Percentiles rank a stretch among this genome's conserved stretches.
These are phyloP conservation scores for Pythium scleroteichum DNA, from an alignment of 352 stramenopile genomes.

Conservation along the genomic window DNA sequence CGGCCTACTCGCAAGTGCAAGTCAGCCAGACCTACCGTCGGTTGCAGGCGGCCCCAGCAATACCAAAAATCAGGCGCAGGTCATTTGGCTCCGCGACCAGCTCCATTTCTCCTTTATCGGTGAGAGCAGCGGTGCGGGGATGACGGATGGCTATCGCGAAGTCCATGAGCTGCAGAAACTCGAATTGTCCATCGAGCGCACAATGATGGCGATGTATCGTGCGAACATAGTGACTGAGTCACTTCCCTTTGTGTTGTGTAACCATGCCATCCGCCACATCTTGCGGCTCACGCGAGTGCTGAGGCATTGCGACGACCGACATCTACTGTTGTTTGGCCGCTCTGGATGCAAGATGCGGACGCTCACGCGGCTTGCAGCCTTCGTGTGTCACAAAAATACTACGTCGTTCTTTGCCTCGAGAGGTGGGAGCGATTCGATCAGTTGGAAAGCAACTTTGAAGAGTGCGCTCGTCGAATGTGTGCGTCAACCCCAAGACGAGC, in stretches of 20 bases:
- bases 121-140: conserved; percentile 37
- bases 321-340: conserved; percentile 49
- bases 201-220: conserved; percentile 57
- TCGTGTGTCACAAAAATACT: conserved; percentile 47
- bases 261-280: conserved; percentile 55
- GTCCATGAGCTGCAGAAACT: conserved; percentile 54
- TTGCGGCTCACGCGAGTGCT: conserved; percentile 53
- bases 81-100: conserved; percentile 46
- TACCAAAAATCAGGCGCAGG: conserved; percentile 8
- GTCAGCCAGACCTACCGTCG: neutral
- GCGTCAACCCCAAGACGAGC: conserved; percentile 31
- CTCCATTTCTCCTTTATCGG: conserved; percentile 60
- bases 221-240: conserved; percentile 31
- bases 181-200: conserved; percentile 52
- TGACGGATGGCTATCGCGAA: conserved; percentile 58
- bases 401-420: conserved; percentile 32
- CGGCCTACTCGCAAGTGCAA: conserved; percentile 30
- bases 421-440: neutral
- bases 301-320: conserved; percentile 28
- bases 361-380: conserved; percentile 51
- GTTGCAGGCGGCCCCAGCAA: neutral
- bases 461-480: conserved; percentile 44
- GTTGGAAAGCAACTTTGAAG: conserved; percentile 45
- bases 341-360: conserved; percentile 52
- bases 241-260: conserved; percentile 55